These are phyloP conservation scores for Candida saitoana DNA, from an alignment of 805 yeast genomes.

Conservation along the genomic window DNA sequence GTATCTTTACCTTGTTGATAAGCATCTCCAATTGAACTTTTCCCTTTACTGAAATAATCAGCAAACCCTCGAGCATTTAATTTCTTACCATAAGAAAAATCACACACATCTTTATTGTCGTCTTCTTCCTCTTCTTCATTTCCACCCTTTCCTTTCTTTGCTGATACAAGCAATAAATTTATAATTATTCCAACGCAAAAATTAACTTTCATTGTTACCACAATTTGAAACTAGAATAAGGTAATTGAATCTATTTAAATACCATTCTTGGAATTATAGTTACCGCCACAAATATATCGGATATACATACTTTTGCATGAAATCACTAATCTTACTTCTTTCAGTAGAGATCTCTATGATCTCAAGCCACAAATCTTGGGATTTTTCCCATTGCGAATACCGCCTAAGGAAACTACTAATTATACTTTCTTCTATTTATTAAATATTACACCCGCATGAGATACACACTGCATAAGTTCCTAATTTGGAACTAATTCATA, in stretches of 20 bases:
- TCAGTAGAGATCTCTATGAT: background rate
- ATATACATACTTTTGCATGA: background rate
- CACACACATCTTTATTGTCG: conserved; percentile 4
- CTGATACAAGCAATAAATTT: background rate
- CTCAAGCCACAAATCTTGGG: background rate
- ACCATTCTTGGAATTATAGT: too few relatives aligned
- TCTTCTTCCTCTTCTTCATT: conserved; percentile 6
- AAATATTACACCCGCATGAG: background rate
- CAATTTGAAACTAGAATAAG: background rate
- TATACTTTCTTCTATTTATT: background rate
- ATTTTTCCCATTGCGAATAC: background rate
- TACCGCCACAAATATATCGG: background rate
- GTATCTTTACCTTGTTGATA: conserved; percentile 8
- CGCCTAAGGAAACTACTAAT: background rate
- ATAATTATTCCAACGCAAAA: background rate
- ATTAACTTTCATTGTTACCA: background rate
- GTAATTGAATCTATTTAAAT: too few relatives aligned
- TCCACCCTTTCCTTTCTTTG: background rate
- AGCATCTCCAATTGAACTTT: conserved; percentile 7
- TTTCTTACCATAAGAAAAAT: background rate
- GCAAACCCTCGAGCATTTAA: conserved; percentile 3
- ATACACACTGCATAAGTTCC: background rate
- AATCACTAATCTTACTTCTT: background rate
- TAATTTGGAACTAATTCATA: conserved; percentile 3
- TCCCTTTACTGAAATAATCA: background rate